Evolutionary conservation across 1,284 basidiomycete genomes (phyloP).

Genomic region (Ganoderma resinaceum): DNA sequence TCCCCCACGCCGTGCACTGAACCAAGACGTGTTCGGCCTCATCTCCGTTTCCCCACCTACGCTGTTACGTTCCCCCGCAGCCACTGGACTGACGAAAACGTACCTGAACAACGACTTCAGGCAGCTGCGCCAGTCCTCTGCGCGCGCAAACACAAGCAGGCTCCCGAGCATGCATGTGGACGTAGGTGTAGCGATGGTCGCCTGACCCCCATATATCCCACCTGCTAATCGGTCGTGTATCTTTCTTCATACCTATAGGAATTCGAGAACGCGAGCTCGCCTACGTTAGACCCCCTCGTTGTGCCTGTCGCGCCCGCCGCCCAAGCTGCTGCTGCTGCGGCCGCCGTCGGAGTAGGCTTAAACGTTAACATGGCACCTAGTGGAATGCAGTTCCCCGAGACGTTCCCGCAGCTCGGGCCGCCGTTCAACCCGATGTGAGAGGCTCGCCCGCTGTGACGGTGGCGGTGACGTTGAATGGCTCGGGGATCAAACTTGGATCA

Average conservation of each 20-base stretch:
- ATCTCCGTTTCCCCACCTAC: constrained; percentile 74
- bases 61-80: constrained; percentile 72
- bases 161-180: constrained; percentile 82
- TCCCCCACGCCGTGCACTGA: constrained; percentile 57
- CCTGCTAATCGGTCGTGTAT: constrained; percentile 24
- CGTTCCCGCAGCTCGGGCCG: constrained; percentile 36
- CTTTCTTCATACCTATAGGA: constrained; percentile 32
- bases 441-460: background rate
- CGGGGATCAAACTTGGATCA: background rate
- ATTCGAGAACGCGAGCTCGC: constrained; percentile 42
- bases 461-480: background rate
- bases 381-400: constrained; percentile 32
- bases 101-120: constrained; percentile 81
- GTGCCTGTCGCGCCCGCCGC: constrained; percentile 28
- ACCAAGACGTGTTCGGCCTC: constrained; percentile 52
- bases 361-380: constrained; percentile 8
- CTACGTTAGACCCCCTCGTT: constrained; percentile 36
- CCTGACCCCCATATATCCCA: constrained; percentile 31
- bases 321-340: background rate
- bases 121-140: constrained; percentile 67
- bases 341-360: background rate
- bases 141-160: constrained; percentile 80
- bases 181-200: constrained; percentile 56
- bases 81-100: constrained; percentile 81
- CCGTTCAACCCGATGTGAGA: constrained; percentile 37